Conservation (phyloP, 2,329 filamentous ascomycete species). For the Diaporthe sp. region DNA sequence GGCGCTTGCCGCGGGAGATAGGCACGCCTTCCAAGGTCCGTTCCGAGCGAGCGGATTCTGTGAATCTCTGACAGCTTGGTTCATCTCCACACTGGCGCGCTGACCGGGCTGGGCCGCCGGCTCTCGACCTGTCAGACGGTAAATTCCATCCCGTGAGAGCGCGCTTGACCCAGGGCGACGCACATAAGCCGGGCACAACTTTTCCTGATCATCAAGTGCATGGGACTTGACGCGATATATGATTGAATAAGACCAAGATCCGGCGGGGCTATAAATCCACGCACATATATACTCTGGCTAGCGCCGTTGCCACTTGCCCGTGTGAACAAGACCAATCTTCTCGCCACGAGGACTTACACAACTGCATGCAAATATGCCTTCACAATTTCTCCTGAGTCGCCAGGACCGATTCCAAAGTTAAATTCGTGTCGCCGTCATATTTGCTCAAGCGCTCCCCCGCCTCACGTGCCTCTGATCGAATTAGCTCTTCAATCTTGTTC, state of each 20-base stretch:
- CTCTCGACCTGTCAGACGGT: conserved; percentile 17
- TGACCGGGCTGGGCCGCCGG: conserved; percentile 25
- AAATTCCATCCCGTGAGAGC: conserved; percentile 11
- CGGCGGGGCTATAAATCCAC: neutral
- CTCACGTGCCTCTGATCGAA: conserved; percentile 24
- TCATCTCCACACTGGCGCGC: conserved; percentile 25
- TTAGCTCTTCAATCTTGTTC: conserved; percentile 2
- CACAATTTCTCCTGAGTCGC: neutral
- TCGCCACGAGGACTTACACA: neutral
- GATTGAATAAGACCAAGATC: neutral
- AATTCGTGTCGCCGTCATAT: conserved; percentile 17
- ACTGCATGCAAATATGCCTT: neutral
- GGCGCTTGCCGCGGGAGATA: conserved; percentile 20
- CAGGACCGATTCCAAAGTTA: conserved; percentile 25
- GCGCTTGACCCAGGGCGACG: neutral
- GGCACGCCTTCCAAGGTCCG: conserved; percentile 12
- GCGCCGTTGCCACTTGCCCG: too few species aligned
- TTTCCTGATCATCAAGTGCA: neutral
- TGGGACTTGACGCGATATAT: neutral
- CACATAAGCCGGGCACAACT: conserved; percentile 6
- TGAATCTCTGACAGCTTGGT: conserved; percentile 20
- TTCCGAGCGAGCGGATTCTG: conserved; percentile 30
- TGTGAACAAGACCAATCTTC: neutral
- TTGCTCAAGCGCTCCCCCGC: conserved; percentile 9
- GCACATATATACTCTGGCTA: neutral